Percentiles rank a stretch among this genome's conserved stretches.
Conservation (phyloP, 2,329 filamentous ascomycete genomes). For the Trichoderma sp. region DNA sequence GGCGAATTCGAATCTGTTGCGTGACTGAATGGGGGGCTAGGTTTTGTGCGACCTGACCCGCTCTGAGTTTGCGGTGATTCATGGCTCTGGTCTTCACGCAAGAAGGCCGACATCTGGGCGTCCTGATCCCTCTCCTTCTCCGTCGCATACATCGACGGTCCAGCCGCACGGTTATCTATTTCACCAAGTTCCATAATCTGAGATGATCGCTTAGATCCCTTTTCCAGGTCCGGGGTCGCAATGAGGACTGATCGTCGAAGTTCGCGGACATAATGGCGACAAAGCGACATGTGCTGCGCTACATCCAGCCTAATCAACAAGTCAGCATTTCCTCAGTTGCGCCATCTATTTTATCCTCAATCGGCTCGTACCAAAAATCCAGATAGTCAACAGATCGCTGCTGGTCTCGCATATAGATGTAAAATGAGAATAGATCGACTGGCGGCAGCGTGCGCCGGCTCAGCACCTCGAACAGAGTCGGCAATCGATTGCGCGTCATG, state of each 20-base stretch:
- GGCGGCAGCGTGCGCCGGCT: conserved; percentile 91
- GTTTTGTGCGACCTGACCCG: conserved; percentile 44
- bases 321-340: conserved; percentile 15
- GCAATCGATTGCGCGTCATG: conserved; percentile 73
- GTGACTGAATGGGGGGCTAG: conserved; percentile 58
- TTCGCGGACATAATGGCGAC: conserved; percentile 94
- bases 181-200: conserved; percentile 74
- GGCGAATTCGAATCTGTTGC: conserved; percentile 78
- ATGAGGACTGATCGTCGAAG: conserved; percentile 89
- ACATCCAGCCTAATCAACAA: conserved; percentile 81
- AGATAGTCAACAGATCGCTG: conserved; percentile 97
- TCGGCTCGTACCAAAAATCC: conserved; percentile 84
- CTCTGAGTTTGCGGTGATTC: conserved; percentile 54
- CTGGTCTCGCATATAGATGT: conserved; percentile 99
- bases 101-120: conserved; percentile 85
- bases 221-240: conserved; percentile 86
- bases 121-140: conserved; percentile 77
- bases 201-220: conserved; percentile 81
- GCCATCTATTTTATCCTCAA: not conserved
- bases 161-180: conserved; percentile 55
- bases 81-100: conserved; percentile 64
- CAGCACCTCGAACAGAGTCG: conserved; percentile 92
- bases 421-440: conserved; percentile 97
- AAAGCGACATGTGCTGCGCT: conserved; percentile 96
- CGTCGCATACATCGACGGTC: conserved; percentile 59